These are phyloP conservation scores for Curvularia sp. DNA, from an alignment of 2,329 filamentous ascomycete genomes.

Conservation along the genomic window DNA sequence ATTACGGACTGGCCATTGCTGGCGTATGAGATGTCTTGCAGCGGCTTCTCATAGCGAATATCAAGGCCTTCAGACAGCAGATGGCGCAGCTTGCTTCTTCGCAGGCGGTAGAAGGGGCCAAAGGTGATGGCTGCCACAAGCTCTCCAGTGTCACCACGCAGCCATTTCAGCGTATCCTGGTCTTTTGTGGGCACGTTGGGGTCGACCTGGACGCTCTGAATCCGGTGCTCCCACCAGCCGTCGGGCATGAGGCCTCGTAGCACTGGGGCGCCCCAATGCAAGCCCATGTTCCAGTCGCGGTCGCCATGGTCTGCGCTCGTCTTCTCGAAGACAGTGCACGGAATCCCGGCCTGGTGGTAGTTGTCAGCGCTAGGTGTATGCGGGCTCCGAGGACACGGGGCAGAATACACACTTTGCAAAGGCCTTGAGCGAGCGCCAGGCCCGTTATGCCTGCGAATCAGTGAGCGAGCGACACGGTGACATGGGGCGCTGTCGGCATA, in stretches of 20 bases:
- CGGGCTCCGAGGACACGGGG: background rate
- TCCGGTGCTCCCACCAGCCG: constrained; percentile 56
- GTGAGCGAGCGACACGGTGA: constrained; percentile 12
- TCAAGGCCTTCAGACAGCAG: constrained; percentile 41
- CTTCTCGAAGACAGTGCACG: constrained; percentile 64
- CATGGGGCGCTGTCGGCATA: constrained; percentile 19
- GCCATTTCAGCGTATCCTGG: constrained; percentile 43
- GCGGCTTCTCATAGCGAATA: constrained; percentile 49
- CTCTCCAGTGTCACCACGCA: constrained; percentile 48
- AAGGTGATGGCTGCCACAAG: constrained; percentile 43
- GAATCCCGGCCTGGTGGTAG: constrained; percentile 38
- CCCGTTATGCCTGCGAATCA: constrained; percentile 41
- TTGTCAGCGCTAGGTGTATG: constrained; percentile 8
- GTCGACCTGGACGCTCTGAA: constrained; percentile 61
- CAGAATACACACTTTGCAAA: constrained; percentile 37
- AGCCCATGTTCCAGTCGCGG: constrained; percentile 69
- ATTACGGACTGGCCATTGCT: constrained; percentile 43
- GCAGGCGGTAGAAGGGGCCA: constrained; percentile 47
- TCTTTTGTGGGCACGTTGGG: constrained; percentile 53
- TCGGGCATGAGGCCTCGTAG: constrained; percentile 61
- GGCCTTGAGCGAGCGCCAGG: constrained; percentile 48
- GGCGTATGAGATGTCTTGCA: constrained; percentile 46
- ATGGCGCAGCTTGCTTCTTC: constrained; percentile 44
- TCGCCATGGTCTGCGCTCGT: constrained; percentile 55
- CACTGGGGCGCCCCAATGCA: constrained; percentile 66